Evolutionary conservation across 495 filamentous ascomycete species (phyloP).

Genomic region (Penicillium soppii): DNA sequence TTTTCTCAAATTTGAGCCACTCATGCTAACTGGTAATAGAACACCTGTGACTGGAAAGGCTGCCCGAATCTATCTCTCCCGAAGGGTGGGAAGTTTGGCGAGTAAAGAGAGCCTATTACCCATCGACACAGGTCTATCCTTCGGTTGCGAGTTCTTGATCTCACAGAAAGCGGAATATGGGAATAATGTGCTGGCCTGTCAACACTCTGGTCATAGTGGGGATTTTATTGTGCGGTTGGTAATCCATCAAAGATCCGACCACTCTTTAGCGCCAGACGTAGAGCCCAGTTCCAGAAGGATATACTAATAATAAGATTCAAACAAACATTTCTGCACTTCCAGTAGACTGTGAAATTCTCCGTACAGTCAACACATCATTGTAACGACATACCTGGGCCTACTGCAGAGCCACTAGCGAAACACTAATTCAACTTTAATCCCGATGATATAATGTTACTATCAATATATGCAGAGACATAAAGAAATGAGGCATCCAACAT

Average conservation of each 20-base stretch:
- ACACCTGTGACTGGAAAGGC: slow-evolving; percentile 25
- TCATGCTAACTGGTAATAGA: slow-evolving; percentile 7
- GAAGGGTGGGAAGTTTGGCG: slow-evolving; percentile 19
- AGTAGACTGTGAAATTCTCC: too few relatives aligned
- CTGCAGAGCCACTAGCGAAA: too few relatives aligned
- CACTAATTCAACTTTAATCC: too few relatives aligned
- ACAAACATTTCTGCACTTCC: too few relatives aligned
- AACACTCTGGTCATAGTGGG: background rate
- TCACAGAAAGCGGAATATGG: background rate
- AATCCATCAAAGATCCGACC: background rate
- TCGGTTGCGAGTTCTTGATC: background rate
- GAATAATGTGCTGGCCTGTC: background rate
- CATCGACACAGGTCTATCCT: too few relatives aligned
- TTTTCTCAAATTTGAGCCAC: background rate
- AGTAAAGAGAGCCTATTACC: too few relatives aligned
- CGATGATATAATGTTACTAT: too few relatives aligned
- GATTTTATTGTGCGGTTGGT: background rate
- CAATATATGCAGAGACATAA: too few relatives aligned
- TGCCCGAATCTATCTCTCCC: slow-evolving; percentile 21
- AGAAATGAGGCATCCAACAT: too few relatives aligned
- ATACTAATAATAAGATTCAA: background rate
- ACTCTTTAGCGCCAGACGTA: background rate
- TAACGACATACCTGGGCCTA: too few relatives aligned
- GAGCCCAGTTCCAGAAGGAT: background rate
- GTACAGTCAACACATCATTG: too few relatives aligned